Evolutionary conservation across 2,329 filamentous ascomycete species (phyloP).

Genomic region (Peltaster fructicola): DNA sequence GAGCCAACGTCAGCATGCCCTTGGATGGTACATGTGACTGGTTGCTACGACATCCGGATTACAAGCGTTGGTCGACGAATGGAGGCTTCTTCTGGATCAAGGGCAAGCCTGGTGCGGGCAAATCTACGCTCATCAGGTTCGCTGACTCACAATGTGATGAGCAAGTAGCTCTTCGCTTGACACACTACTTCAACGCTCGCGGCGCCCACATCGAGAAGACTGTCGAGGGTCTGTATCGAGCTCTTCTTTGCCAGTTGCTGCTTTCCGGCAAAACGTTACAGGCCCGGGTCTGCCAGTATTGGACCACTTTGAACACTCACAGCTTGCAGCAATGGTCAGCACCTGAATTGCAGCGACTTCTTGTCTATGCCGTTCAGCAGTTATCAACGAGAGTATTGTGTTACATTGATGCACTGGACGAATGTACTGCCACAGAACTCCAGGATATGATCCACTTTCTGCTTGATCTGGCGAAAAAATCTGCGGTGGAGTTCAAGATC

Average conservation of each 20-base stretch:
- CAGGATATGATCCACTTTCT: constrained; percentile 29
- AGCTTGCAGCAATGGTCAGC: neutral
- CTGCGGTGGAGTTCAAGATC: constrained; percentile 15
- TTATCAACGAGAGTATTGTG: no score
- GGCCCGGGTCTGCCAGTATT: no score
- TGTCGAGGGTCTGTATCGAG: constrained; percentile 30
- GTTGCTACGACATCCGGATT: constrained; percentile 1
- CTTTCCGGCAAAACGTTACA: constrained; percentile 2
- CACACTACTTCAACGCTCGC: constrained; percentile 31
- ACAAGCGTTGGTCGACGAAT: constrained; percentile 1
- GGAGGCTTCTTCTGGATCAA: constrained; percentile 6
- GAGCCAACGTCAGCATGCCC: constrained; percentile 18
- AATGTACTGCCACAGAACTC: constrained; percentile 27
- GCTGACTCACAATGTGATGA: constrained; percentile 1
- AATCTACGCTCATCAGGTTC: constrained; percentile 6
- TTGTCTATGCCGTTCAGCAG: neutral
- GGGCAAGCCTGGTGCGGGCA: constrained; percentile 7
- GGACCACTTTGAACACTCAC: no score
- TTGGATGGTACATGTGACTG: constrained; percentile 10
- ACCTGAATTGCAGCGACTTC: neutral
- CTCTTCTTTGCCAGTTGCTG: constrained; percentile 30
- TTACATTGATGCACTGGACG: constrained; percentile 31
- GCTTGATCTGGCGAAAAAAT: constrained; percentile 19
- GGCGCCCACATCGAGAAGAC: constrained; percentile 28
- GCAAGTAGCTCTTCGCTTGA: neutral